A percentile compares a stretch with the other conserved stretches of the same genome.
phyloP scores from a whole-genome alignment of 2,329 filamentous ascomycete genomes.

The Fusarium poae region DNA sequence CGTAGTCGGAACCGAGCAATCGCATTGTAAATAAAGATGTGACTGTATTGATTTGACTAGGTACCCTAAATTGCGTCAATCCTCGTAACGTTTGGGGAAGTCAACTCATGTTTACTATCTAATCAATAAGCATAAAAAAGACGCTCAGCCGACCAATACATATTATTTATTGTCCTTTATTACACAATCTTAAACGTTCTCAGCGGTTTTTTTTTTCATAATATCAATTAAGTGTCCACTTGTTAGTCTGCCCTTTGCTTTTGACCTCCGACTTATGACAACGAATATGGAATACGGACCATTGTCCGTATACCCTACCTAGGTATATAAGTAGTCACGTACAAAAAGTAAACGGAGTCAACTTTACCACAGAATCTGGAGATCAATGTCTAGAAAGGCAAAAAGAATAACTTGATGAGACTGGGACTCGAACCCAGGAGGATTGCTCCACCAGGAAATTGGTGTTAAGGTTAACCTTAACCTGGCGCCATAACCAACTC shows the following conservation, averaged over 20 bases:
- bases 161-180: no score
- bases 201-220: no score
- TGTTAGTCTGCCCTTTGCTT: no score
- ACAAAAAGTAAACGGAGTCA: not conserved
- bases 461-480: slow-evolving; percentile 52
- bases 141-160: not conserved
- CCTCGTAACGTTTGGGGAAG: not conserved
- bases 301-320: not conserved
- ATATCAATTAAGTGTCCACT: not conserved
- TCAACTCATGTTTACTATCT: not conserved
- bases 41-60: no score
- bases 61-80: no score
- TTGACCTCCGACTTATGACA: not conserved
- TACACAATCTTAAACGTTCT: no score
- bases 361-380: not conserved
- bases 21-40: no score
- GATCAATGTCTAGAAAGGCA: not conserved
- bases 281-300: not conserved
- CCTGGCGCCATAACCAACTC: slow-evolving; percentile 56
- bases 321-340: not conserved
- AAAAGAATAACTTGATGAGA: slow-evolving; percentile 46
- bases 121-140: not conserved
- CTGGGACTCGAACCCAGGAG: slow-evolving; percentile 55
- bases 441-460: slow-evolving; percentile 54
- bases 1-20: no score